Conservation (phyloP, 2,329 filamentous ascomycete species). For the Aspergillus versicolor region DNA sequence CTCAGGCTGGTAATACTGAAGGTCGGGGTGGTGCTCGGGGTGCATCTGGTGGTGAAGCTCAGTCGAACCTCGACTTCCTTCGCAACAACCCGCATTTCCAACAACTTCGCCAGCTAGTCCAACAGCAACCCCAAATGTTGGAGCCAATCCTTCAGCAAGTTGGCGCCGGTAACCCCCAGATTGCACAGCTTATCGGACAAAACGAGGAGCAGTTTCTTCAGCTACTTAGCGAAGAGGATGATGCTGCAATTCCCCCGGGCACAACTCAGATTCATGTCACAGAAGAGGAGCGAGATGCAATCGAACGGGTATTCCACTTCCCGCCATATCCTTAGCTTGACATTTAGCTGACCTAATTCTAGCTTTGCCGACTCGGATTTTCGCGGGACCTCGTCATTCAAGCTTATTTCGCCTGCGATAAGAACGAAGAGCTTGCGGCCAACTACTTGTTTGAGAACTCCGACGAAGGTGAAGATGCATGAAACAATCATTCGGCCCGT, state of each 20-base stretch:
- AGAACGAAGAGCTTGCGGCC: slow-evolving; percentile 96
- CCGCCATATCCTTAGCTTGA: not conserved
- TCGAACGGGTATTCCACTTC: slow-evolving; percentile 72
- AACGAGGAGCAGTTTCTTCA: slow-evolving; percentile 93
- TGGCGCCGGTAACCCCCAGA: slow-evolving; percentile 87
- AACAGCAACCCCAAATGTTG: slow-evolving; percentile 97
- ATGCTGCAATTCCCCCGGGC: slow-evolving; percentile 73
- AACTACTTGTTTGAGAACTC: slow-evolving; percentile 99
- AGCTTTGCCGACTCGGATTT: slow-evolving; percentile 93
- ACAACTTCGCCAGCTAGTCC: slow-evolving; percentile 92
- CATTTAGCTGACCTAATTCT: slow-evolving; percentile 19
- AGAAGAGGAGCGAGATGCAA: slow-evolving; percentile 93
- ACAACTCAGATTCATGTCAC: slow-evolving; percentile 89
- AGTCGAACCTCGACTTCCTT: slow-evolving; percentile 87
- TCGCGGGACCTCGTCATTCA: slow-evolving; percentile 91
- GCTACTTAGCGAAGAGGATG: slow-evolving; percentile 84
- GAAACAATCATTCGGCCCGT: slow-evolving; percentile 8
- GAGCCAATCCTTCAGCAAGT: slow-evolving; percentile 97
- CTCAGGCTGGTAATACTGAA: slow-evolving; percentile 62
- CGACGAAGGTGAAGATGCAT: slow-evolving; percentile 65
- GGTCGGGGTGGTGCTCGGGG: slow-evolving; percentile 43
- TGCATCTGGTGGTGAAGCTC: slow-evolving; percentile 51
- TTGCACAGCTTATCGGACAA: slow-evolving; percentile 86
- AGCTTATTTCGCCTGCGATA: slow-evolving; percentile 98
- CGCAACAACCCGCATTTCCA: slow-evolving; percentile 97